phyloP scores from a whole-genome alignment of 1,139 yeast genomes.

The Pichia sp. region DNA sequence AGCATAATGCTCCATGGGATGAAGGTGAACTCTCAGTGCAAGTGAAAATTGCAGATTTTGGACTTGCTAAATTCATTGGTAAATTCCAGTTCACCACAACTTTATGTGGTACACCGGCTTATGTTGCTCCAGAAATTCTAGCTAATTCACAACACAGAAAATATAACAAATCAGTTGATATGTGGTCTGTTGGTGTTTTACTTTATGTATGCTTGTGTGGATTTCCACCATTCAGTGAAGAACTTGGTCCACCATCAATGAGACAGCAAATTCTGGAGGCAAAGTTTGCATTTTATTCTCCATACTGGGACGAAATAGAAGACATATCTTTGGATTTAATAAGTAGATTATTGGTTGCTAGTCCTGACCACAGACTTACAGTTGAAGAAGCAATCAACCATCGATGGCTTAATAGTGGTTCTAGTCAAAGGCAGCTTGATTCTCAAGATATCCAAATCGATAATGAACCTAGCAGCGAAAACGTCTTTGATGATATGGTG shows the following conservation, averaged over 20 bases:
- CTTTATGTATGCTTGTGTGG: slow-evolving; percentile 79
- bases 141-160: slow-evolving; percentile 45
- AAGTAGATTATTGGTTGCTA: slow-evolving; percentile 56
- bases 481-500: slow-evolving; percentile 9
- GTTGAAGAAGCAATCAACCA: slow-evolving; percentile 53
- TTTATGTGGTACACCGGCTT: slow-evolving; percentile 81
- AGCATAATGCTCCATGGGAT: slow-evolving; percentile 72
- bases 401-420: slow-evolving; percentile 47
- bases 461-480: background rate
- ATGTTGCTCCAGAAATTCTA: slow-evolving; percentile 79
- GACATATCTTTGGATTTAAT: slow-evolving; percentile 68
- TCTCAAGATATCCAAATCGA: background rate
- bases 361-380: slow-evolving; percentile 52
- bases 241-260: slow-evolving; percentile 76
- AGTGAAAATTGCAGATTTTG: slow-evolving; percentile 82
- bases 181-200: slow-evolving; percentile 81
- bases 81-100: slow-evolving; percentile 73
- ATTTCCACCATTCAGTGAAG: slow-evolving; percentile 84
- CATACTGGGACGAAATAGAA: slow-evolving; percentile 72
- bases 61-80: slow-evolving; percentile 78
- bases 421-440: background rate
- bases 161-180: slow-evolving; percentile 69
- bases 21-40: slow-evolving; percentile 56
- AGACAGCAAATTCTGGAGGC: slow-evolving; percentile 69
- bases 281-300: slow-evolving; percentile 71